Evolutionary conservation across 768 basidiomycete genomes (phyloP).

Genomic region (Leucocoprinus leucothites): DNA sequence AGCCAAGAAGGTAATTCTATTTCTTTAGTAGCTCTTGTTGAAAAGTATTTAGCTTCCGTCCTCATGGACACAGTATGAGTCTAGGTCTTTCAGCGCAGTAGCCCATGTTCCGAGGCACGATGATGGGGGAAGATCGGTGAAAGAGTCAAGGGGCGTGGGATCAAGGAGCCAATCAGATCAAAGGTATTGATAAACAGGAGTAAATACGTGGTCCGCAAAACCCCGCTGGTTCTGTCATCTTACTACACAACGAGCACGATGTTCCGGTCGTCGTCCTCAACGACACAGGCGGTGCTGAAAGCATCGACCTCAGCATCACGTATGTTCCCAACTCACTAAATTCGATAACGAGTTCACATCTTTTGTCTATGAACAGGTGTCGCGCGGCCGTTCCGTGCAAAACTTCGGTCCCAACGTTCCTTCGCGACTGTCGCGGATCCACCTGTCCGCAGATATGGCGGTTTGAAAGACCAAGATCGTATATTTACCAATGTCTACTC

Average conservation of each 20-base stretch:
- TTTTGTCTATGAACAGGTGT: conserved; percentile 19
- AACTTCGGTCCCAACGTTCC: conserved; percentile 34
- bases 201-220: conserved; percentile 22
- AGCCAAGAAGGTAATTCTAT: too few species aligned
- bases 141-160: neutral
- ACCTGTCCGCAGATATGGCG: conserved; percentile 91
- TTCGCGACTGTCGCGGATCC: conserved; percentile 79
- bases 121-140: neutral
- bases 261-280: conserved; percentile 32
- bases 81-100: neutral
- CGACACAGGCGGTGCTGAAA: conserved; percentile 34
- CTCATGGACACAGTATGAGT: too few species aligned
- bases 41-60: too few species aligned
- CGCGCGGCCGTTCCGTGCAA: conserved; percentile 30
- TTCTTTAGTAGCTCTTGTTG: too few species aligned
- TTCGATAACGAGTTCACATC: neutral
- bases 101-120: neutral
- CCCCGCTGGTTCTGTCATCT: conserved; percentile 20
- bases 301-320: conserved; percentile 24
- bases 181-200: conserved; percentile 1
- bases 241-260: conserved; percentile 32
- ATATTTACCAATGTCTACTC: conserved; percentile 92
- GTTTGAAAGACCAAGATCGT: conserved; percentile 90
- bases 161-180: neutral
- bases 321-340: conserved; percentile 17